Percentiles rank a stretch among this genome's conserved stretches.
Evolutionary conservation across 768 basidiomycete genomes (phyloP).

Genomic region (Hygrocybe punicea): DNA sequence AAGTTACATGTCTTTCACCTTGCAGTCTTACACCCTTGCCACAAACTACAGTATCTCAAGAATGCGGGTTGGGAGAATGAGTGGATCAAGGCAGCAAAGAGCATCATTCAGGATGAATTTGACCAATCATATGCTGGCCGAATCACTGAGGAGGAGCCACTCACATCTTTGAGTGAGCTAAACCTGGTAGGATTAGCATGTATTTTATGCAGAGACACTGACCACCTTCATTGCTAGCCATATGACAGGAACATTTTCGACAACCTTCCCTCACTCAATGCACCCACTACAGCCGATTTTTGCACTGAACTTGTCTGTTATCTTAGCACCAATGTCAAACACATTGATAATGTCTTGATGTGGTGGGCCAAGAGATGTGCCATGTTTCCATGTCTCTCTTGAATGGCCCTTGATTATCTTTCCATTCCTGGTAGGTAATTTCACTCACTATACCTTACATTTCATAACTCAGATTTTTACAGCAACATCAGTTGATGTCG

Average conservation of each 20-base stretch:
- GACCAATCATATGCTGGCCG: not conserved
- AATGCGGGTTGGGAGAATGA: slow-evolving; percentile 23
- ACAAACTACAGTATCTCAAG: slow-evolving; percentile 37
- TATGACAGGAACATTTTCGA: slow-evolving; percentile 28
- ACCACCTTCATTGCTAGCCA: not conserved
- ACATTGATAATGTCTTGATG: slow-evolving; percentile 14
- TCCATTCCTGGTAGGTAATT: slow-evolving; percentile 27
- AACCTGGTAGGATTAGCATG: slow-evolving; percentile 12
- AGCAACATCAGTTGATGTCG: slow-evolving; percentile 34
- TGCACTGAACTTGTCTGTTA: slow-evolving; percentile 28
- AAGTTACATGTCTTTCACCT: not conserved
- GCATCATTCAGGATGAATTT: slow-evolving; percentile 22
- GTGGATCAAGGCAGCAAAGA: slow-evolving; percentile 29
- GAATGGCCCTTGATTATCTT: slow-evolving; percentile 36
- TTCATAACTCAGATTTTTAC: not conserved
- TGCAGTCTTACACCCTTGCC: slow-evolving; percentile 34
- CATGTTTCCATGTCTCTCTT: slow-evolving; percentile 27
- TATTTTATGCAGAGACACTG: slow-evolving; percentile 8
- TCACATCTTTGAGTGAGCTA: not conserved
- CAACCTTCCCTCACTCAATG: slow-evolving; percentile 17
- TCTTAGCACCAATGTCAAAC: slow-evolving; percentile 17
- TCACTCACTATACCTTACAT: slow-evolving; percentile 7
- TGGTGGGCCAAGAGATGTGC: slow-evolving; percentile 29
- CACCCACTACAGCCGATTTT: slow-evolving; percentile 14
- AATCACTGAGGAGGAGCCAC: not conserved